A percentile compares a stretch with the other conserved stretches of the same genome.
Evolutionary conservation across 441 rosid genomes (phyloP).

Genomic region (Isatis lusitanica): DNA sequence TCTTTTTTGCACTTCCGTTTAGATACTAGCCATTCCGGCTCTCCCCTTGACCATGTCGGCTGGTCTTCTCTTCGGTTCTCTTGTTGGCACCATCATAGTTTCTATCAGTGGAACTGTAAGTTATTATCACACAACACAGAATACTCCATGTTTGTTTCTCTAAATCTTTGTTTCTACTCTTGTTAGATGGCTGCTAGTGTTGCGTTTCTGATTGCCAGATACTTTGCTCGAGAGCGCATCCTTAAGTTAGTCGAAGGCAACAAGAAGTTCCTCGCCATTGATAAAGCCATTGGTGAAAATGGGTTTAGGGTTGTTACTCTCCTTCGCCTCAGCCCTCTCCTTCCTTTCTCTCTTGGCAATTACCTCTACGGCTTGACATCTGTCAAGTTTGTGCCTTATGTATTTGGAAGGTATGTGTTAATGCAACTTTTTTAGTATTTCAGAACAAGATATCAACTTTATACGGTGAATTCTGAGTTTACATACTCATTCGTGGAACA

Average conservation of each 20-base stretch:
- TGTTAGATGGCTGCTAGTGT: conserved; percentile 88
- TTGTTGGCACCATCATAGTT: conserved; percentile 86
- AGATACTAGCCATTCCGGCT: conserved; percentile 97
- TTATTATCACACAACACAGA: background rate
- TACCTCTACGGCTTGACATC: conserved; percentile 94
- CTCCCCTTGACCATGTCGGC: conserved; percentile 98
- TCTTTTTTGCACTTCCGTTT: conserved; percentile 9
- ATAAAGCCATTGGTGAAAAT: conserved; percentile 96
- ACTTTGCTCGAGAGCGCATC: conserved; percentile 92
- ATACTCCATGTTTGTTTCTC: conserved; percentile 6
- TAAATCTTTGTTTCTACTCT: conserved; percentile 26
- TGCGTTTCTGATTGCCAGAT: conserved; percentile 94
- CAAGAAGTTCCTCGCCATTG: conserved; percentile 94
- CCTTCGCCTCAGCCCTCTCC: conserved; percentile 95
- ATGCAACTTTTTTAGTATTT: conserved; percentile 12
- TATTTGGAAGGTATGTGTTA: conserved; percentile 76
- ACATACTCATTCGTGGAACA: background rate
- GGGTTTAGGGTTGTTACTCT: conserved; percentile 93
- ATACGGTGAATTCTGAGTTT: background rate
- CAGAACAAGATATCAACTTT: background rate
- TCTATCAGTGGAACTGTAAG: conserved; percentile 99
- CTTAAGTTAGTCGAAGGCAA: conserved; percentile 94
- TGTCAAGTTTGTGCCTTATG: conserved; percentile 89
- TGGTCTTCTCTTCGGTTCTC: conserved; percentile 95
- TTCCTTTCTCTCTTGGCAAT: conserved; percentile 94